Percentiles rank a stretch among this genome's conserved stretches.
These are phyloP conservation scores for Pelargonium citronellum DNA, from an alignment of 441 rosid species.

Conservation along the genomic window DNA sequence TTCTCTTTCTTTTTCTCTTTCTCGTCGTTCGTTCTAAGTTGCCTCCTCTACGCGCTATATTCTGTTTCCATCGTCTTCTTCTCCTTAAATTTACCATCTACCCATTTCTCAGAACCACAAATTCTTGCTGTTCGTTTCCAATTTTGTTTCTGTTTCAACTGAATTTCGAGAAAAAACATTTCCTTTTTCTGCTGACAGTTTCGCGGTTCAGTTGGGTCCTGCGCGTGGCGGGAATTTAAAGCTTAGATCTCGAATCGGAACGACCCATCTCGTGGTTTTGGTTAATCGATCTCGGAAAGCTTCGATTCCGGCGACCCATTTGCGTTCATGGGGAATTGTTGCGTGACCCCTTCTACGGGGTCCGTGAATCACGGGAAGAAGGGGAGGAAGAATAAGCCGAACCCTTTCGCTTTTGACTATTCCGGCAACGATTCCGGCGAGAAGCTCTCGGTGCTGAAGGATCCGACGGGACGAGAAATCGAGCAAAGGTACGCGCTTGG, in stretches of 20 bases:
- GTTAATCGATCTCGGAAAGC: not conserved
- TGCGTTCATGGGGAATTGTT: constrained; percentile 70
- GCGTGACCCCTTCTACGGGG: no score
- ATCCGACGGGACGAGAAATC: constrained; percentile 59
- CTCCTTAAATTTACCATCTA: not conserved
- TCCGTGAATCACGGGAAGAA: no score
- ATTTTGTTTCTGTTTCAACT: not conserved
- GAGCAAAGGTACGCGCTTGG: constrained; percentile 47
- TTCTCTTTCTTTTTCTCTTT: constrained; percentile 18
- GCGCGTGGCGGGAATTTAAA: not conserved
- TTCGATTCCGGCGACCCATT: not conserved
- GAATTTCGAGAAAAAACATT: not conserved
- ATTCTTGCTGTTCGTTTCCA: not conserved
- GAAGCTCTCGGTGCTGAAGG: constrained; percentile 43
- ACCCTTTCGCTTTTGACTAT: constrained; percentile 61
- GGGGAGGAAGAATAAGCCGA: constrained; percentile 59
- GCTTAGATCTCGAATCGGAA: not conserved
- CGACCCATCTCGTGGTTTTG: not conserved
- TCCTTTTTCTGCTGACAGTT: no score
- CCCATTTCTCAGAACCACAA: not conserved
- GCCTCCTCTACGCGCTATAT: constrained; percentile 12
- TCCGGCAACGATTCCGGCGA: constrained; percentile 30
- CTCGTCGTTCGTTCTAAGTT: not conserved
- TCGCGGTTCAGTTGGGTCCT: not conserved
- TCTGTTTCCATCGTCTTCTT: not conserved